Percentiles rank a stretch among this genome's conserved stretches.
phyloP scores from a whole-genome alignment of 2,329 filamentous ascomycete genomes.

The Trichophyton rubrum region DNA sequence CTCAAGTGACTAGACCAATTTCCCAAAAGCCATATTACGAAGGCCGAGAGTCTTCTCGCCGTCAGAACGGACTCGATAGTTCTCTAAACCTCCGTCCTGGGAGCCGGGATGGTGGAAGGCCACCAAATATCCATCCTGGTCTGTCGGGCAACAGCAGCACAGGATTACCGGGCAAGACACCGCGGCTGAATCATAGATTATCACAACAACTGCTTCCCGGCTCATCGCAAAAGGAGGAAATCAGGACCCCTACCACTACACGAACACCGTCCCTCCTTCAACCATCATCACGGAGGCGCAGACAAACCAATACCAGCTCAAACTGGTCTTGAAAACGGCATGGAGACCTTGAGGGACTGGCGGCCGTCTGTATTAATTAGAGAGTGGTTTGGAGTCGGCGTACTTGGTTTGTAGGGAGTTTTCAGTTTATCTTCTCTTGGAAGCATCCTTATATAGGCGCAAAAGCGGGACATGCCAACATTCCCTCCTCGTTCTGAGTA shows the following conservation, averaged over 20 bases:
- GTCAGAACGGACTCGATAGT: conserved; percentile 28
- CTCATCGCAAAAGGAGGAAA: conserved; percentile 27
- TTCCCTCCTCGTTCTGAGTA: background rate
- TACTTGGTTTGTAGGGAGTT: background rate
- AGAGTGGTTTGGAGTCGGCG: background rate
- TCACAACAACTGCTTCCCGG: conserved; percentile 24
- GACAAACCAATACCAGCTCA: conserved; percentile 21
- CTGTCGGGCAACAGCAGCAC: conserved; percentile 19
- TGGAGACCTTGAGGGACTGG: background rate
- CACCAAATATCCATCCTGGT: conserved; percentile 15
- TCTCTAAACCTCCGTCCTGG: conserved; percentile 28
- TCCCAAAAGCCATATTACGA: conserved; percentile 29
- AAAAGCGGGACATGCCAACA: background rate
- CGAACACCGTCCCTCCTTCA: conserved; percentile 27
- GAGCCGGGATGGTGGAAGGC: conserved; percentile 31
- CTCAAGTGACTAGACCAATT: conserved; percentile 26
- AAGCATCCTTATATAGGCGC: background rate
- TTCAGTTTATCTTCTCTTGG: background rate
- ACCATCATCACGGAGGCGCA: conserved; percentile 24
- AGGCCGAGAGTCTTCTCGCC: conserved; percentile 29
- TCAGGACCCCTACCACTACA: conserved; percentile 22
- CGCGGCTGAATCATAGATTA: conserved; percentile 25
- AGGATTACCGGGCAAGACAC: conserved; percentile 20
- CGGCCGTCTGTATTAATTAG: conserved; percentile 1
- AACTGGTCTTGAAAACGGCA: background rate